Conservation (phyloP, 371 early-diverging fungal genomes). For the Mortierella sp. region DNA sequence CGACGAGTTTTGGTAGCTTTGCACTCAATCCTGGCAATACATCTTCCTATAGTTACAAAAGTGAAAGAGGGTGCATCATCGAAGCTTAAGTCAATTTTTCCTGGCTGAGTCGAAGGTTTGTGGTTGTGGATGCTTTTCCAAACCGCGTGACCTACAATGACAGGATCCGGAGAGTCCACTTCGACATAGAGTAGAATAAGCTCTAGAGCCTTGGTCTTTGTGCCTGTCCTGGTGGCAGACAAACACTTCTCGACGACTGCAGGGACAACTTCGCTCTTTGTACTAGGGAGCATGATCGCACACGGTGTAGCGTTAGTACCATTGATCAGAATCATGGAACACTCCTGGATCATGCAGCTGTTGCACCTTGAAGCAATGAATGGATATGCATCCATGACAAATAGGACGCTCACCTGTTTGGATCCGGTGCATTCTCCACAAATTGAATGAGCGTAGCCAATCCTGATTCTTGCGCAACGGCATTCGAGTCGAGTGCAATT, state of each 20-base stretch:
- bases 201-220: conserved; percentile 82
- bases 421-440: conserved; percentile 85
- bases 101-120: background rate
- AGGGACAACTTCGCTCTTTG: conserved; percentile 78
- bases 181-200: conserved; percentile 88
- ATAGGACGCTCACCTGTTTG: conserved; percentile 64
- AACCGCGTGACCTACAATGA: conserved; percentile 69
- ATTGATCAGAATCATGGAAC: too few relatives aligned
- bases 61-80: conserved; percentile 3
- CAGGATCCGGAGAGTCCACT: conserved; percentile 84
- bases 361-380: too few relatives aligned
- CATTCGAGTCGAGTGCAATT: conserved; percentile 88
- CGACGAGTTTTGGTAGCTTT: conserved; percentile 93
- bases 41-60: conserved; percentile 65
- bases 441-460: conserved; percentile 78
- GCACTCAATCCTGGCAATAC: conserved; percentile 81
- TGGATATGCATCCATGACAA: too few relatives aligned
- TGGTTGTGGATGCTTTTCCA: background rate
- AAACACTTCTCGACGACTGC: conserved; percentile 91
- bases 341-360: too few relatives aligned
- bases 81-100: background rate
- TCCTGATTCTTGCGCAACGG: conserved; percentile 93
- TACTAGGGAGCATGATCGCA: conserved; percentile 52
- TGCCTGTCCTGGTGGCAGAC: conserved; percentile 83
- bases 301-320: background rate